A percentile compares a stretch with the other conserved stretches of the same genome.
Conservation (phyloP, 192 early-diverging fungal genomes). For the Phycomyces nitens region DNA sequence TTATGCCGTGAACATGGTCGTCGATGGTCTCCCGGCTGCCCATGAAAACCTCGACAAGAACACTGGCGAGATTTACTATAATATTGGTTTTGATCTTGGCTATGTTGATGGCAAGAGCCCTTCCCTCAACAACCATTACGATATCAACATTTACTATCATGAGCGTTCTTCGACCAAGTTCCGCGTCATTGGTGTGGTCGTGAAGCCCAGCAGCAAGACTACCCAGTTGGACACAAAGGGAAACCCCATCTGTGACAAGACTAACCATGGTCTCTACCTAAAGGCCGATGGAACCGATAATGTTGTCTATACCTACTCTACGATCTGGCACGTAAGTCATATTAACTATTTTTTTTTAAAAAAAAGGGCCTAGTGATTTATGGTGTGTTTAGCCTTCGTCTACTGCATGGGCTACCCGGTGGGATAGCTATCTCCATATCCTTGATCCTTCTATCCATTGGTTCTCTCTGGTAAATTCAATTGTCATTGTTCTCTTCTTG, state of each 20-base stretch:
- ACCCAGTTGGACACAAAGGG: conserved; percentile 21
- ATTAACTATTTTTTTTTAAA: neutral
- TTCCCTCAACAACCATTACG: conserved; percentile 84
- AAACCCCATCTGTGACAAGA: conserved; percentile 31
- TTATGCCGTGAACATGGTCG: conserved; percentile 79
- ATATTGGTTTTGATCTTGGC: conserved; percentile 83
- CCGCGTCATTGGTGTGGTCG: conserved; percentile 87
- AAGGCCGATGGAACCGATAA: conserved; percentile 44
- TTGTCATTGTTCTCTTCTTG: conserved; percentile 90
- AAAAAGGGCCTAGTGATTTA: neutral
- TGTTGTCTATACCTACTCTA: conserved; percentile 63
- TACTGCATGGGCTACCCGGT: conserved; percentile 78
- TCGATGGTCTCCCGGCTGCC: conserved; percentile 90
- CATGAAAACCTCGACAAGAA: conserved; percentile 52
- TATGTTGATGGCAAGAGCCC: conserved; percentile 21
- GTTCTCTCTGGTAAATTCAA: conserved; percentile 93
- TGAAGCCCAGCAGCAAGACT: conserved; percentile 65
- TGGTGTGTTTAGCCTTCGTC: conserved; percentile 40
- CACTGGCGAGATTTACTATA: conserved; percentile 50
- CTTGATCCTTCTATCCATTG: conserved; percentile 93
- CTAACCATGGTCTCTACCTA: conserved; percentile 39
- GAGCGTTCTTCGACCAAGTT: conserved; percentile 52
- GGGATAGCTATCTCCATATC: conserved; percentile 80
- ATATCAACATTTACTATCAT: conserved; percentile 84
- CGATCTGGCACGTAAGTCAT: conserved; percentile 52